Evolutionary conservation across 495 filamentous ascomycete species (phyloP).

Genomic region (Aspergillus panamensis): DNA sequence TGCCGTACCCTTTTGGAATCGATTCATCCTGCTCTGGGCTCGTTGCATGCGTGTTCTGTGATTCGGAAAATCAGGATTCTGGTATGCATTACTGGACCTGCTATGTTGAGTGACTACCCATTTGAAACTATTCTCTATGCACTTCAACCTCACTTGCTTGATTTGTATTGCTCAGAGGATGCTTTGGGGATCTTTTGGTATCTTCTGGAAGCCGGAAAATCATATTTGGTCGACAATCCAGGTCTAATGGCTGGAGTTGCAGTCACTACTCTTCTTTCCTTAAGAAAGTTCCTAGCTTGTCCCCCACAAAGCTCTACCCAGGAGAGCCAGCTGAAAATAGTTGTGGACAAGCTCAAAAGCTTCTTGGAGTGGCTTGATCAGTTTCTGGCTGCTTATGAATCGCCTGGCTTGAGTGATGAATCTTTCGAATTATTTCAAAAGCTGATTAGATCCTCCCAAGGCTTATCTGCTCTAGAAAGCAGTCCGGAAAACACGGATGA

Average conservation of each 20-base stretch:
- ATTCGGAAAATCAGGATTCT: constrained; percentile 82
- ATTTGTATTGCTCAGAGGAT: constrained; percentile 88
- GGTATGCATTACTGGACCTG: constrained; percentile 68
- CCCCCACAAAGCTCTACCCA: constrained; percentile 68
- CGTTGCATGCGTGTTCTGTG: constrained; percentile 79
- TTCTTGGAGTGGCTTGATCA: constrained; percentile 71
- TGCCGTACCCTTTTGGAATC: constrained; percentile 74
- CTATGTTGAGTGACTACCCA: constrained; percentile 72
- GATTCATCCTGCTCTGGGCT: constrained; percentile 82
- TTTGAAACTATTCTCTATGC: constrained; percentile 89
- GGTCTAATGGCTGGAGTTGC: constrained; percentile 76
- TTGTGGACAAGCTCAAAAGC: constrained; percentile 58
- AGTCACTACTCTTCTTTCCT: constrained; percentile 68
- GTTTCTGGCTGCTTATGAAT: constrained; percentile 56
- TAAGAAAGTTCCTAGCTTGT: constrained; percentile 67
- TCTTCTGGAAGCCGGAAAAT: constrained; percentile 64
- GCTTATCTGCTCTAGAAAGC: constrained; percentile 55
- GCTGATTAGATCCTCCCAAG: constrained; percentile 60
- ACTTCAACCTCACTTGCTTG: constrained; percentile 71
- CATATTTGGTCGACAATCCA: constrained; percentile 60
- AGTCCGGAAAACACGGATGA: constrained; percentile 60
- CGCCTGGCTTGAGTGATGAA: constrained; percentile 43
- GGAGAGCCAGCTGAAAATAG: constrained; percentile 67
- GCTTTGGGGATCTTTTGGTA: constrained; percentile 84
- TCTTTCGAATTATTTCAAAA: constrained; percentile 55